Base-by-base conservation (phyloP, 768 basidiomycete species). In the Tephrocybe rancida region DNA sequence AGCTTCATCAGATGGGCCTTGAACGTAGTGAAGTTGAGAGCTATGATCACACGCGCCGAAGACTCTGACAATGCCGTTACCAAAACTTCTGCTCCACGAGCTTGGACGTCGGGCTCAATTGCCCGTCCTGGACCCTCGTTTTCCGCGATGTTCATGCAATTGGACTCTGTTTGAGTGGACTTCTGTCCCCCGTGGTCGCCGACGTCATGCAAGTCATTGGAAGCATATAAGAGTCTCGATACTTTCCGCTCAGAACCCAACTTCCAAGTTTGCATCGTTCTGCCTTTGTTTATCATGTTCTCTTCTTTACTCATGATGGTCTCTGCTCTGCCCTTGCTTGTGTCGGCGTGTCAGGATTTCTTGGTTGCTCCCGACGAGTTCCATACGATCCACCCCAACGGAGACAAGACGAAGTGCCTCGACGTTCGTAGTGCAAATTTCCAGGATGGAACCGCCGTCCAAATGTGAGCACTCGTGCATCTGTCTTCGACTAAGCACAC, bases 361-460 rank as follows among this genome's bases (percentile, higher is more conserved):
- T 46, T 60, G 26, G 50, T 19, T 29, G 35, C 37, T 43, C 52
- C 58, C 3, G 29, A 44, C 32, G 18, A 19, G 9, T 41, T n/a
- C 18, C 18, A 41, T 22, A 21, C 30, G 21, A 56, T 66, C 25
- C 70, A 74, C 58, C 69, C 70, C 11, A 63, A 61, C 50, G 55
- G 59, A 7, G 59, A 65, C 44, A 37, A 32, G 2, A 55, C 58
- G 14, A 71, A 73, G 54, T 74, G 69, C 48, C 58, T 73, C 13
- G 70, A 73, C 18, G 71, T 72, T 45, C 70, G 67, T 14, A 68
- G 64, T 3, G 68, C 53, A 2, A 42, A 57, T n/a, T 64, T 65
- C 42, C 58, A 61, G 5, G 64, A 72, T 52, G 70, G 69, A 8
- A 69, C 72, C 0, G 65, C 70, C 10, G 70, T 73, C 9, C 68